Evolutionary conservation across 352 stramenopile species (phyloP).

Genomic region (Chrysophaeum taylorii): DNA sequence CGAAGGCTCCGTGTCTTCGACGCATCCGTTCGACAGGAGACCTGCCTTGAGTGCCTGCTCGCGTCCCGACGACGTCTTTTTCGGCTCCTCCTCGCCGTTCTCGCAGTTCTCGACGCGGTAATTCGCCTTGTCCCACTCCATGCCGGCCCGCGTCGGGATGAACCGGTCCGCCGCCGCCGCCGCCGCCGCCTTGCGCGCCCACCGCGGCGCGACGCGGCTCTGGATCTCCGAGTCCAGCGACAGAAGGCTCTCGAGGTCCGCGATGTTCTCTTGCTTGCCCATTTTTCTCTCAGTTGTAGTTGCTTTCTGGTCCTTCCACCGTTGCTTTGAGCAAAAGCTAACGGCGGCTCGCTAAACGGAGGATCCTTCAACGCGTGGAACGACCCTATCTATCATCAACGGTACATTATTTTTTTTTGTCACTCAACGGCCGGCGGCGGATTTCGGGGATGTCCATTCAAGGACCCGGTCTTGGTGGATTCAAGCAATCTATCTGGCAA

Average conservation of each 20-base stretch:
- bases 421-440: too few species aligned
- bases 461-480: too few species aligned
- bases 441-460: too few species aligned
- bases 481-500: too few species aligned
- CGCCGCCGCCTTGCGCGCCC: conserved; percentile 37
- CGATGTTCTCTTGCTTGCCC: conserved; percentile 21
- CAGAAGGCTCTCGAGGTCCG: conserved; percentile 34
- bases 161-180: conserved; percentile 34
- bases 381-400: too few species aligned
- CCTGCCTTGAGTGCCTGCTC: background rate
- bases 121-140: conserved; percentile 35
- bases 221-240: conserved; percentile 29
- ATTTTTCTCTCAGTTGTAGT: too few species aligned
- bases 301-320: too few species aligned
- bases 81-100: background rate
- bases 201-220: conserved; percentile 33
- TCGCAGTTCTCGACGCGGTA: conserved; percentile 27
- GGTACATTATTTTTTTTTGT: too few species aligned
- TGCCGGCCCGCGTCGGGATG: conserved; percentile 41
- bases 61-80: background rate
- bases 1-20: background rate
- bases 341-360: too few species aligned
- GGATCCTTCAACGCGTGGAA: too few species aligned
- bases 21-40: background rate
- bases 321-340: too few species aligned